Conservation (phyloP, 805 yeast genomes). For the Maudiozyma saulgeensis region DNA sequence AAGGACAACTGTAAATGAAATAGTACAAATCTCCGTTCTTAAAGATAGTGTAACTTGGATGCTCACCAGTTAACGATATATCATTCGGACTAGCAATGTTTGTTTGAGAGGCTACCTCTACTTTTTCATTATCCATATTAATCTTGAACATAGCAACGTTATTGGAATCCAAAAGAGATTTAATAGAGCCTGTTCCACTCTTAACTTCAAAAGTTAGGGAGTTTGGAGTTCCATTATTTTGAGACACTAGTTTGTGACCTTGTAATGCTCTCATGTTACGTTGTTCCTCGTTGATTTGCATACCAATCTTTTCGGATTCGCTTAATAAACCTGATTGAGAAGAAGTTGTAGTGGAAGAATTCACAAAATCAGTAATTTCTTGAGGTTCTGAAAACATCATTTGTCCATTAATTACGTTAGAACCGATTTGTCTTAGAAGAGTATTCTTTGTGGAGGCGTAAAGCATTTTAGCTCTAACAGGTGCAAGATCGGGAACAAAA, state of each 20-base stretch:
- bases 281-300: conserved; percentile 24
- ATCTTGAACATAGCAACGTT: conserved; percentile 43
- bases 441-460: conserved; percentile 87
- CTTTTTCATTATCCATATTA: conserved; percentile 40
- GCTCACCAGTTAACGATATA: conserved; percentile 31
- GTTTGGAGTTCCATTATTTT: conserved; percentile 20
- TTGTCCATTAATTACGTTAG: conserved; percentile 30
- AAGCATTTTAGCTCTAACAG: conserved; percentile 79
- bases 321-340: conserved; percentile 12
- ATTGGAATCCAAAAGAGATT: conserved; percentile 28
- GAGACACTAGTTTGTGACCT: conserved; percentile 23
- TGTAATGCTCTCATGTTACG: conserved; percentile 13
- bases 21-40: conserved; percentile 35
- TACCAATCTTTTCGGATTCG: conserved; percentile 20
- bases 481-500: conserved; percentile 79
- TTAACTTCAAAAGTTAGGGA: conserved; percentile 20
- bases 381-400: conserved; percentile 27
- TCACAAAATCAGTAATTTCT: conserved; percentile 21
- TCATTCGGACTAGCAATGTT: conserved; percentile 23
- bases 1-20: conserved; percentile 82
- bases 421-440: conserved; percentile 65
- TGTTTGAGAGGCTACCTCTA: conserved; percentile 29
- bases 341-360: conserved; percentile 6
- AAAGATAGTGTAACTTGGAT: conserved; percentile 54
- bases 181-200: conserved; percentile 11